phyloP scores from a whole-genome alignment of 148 eudicot genomes.

The Rhododendron mucronatum region DNA sequence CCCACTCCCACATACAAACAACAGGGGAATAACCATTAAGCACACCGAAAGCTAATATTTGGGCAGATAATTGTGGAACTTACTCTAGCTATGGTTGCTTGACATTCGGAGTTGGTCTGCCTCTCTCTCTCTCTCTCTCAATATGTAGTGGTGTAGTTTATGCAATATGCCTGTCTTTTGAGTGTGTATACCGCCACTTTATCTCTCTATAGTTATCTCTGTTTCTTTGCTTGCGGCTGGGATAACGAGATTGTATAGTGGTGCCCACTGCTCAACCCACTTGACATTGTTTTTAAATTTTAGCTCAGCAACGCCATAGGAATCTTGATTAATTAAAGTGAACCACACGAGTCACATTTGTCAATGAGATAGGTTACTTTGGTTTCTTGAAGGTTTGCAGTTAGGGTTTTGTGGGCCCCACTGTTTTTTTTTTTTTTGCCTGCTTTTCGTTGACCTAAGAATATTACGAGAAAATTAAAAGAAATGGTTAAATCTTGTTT shows the following conservation, averaged over 20 bases:
- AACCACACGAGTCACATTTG: too few relatives aligned
- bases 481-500: too few relatives aligned
- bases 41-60: neutral
- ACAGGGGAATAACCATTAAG: neutral
- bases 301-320: too few relatives aligned
- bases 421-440: too few relatives aligned
- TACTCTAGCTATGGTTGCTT: neutral
- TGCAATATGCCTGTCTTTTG: neutral
- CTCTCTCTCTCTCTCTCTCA: neutral
- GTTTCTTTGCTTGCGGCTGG: slow-evolving; percentile 2
- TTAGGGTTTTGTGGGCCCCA: too few relatives aligned
- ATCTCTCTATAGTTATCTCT: neutral
- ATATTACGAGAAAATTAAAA: too few relatives aligned
- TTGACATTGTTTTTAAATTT: neutral
- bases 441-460: too few relatives aligned
- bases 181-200: neutral
- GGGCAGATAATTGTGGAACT: neutral
- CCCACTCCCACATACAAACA: neutral
- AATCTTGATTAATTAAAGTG: too few relatives aligned
- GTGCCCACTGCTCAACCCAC: neutral
- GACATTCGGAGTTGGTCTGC: neutral
- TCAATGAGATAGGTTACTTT: too few relatives aligned
- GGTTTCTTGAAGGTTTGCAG: too few relatives aligned
- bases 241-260: neutral
- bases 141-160: neutral